Conservation (phyloP, 768 basidiomycete species). For the Cyclocybe cylindracea region DNA sequence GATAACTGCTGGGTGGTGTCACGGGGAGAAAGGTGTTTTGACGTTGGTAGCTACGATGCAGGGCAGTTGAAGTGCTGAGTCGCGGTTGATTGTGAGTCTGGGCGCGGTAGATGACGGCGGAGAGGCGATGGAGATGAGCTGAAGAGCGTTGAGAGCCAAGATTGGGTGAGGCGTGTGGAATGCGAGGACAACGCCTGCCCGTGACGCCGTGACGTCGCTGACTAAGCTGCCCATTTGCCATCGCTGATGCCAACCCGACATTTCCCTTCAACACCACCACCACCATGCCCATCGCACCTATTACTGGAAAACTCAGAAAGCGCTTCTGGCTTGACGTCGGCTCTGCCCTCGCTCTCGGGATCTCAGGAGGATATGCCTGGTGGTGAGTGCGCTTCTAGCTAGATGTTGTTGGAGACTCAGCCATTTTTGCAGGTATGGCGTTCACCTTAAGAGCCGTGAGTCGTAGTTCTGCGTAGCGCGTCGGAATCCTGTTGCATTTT, state of each 20-base stretch:
- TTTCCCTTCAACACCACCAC: conserved; percentile 32
- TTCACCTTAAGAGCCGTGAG: conserved; percentile 77
- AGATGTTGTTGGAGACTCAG: conserved; percentile 13
- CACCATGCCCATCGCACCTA: conserved; percentile 83
- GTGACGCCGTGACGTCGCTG: conserved; percentile 27
- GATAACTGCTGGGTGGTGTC: conserved; percentile 17
- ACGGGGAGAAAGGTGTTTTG: conserved; percentile 14
- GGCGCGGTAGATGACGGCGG: conserved; percentile 1
- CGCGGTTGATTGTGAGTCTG: background rate
- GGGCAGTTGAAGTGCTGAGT: background rate
- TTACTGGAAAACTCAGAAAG: conserved; percentile 93
- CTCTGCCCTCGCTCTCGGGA: conserved; percentile 74
- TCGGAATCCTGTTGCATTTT: background rate
- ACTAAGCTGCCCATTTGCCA: conserved; percentile 17
- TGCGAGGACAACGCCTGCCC: conserved; percentile 27
- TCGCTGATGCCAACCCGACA: conserved; percentile 36
- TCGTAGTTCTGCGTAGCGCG: conserved; percentile 14
- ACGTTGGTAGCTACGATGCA: conserved; percentile 9
- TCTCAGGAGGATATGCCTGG: conserved; percentile 73
- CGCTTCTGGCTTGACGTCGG: conserved; percentile 85
- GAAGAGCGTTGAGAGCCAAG: conserved; percentile 15
- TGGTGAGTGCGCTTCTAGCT: conserved; percentile 61
- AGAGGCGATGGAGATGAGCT: conserved; percentile 13
- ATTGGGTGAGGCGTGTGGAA: conserved; percentile 28
- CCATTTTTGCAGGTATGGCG: conserved; percentile 67